Evolutionary conservation across 2,329 filamentous ascomycete species (phyloP), one percentile per base, ranked within the genome.

Genomic region (Shiraia sp.): DNA sequence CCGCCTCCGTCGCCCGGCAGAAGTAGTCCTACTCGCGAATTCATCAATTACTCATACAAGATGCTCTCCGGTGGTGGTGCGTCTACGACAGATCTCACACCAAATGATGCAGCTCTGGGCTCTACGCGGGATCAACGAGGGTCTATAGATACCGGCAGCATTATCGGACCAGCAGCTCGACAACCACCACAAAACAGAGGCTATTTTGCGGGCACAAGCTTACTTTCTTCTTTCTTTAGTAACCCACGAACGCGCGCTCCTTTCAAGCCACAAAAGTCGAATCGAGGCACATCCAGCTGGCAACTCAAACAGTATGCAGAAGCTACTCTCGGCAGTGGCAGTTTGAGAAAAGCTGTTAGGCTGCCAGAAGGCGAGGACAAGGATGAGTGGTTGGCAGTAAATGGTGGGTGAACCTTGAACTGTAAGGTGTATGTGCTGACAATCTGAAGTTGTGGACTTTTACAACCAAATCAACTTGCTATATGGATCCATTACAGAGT

Each of bases 381-480:
- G 74, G 95, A 96, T 68, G 93, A 99, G 73, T 99, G 93, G 93
- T 74, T 99, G 48, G 93, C 93, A 19, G 93, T 99, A 59, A 99
- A 99, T 74, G 88, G 91, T 95, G 76, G 59, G 83, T 22, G 13
- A 17, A 7, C 9, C 16, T 29, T 24, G 44, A 13, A 32, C 15
- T 6, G 16, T 17, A 41, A 16, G n/a, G 19, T 19, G 31, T 12
- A 31, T 16, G 32, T n/a, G 36, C 26, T 29, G 53, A 22, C 19
- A n/a, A 8, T 10, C 27, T 22, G 9, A n/a, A 96, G 91, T 99
- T 76, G 93, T 99, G 76, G 93, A 99, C 74, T 99, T 99, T 74
- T 99, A 99, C 82, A 99, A 99, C 77, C 93, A 99, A 74, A 95
- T 99, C 78, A 99, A 99, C 74, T 81, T 99, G 25, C 85, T 99